A percentile compares a stretch with the other conserved stretches of the same genome.
Evolutionary conservation across 1,139 yeast genomes (phyloP).

Genomic region (Hansenula lynferdii): DNA sequence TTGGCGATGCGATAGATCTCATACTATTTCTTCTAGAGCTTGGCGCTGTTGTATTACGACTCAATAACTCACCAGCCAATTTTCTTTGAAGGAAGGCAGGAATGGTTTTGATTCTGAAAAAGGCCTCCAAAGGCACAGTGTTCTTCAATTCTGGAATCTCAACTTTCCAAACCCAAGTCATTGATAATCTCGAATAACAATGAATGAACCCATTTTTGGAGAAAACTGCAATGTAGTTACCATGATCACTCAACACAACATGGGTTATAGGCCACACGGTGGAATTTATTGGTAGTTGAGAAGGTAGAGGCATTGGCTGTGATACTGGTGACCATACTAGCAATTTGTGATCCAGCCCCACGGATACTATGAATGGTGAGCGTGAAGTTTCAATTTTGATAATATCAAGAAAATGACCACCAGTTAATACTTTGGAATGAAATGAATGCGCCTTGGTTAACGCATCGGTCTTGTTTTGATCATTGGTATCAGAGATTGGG

Average conservation of each 20-base stretch:
- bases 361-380: conserved; percentile 57
- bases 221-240: conserved; percentile 54
- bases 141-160: conserved; percentile 27
- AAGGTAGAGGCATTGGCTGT: conserved; percentile 40
- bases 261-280: conserved; percentile 68
- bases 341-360: conserved; percentile 70
- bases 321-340: conserved; percentile 71
- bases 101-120: conserved; percentile 52
- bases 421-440: conserved; percentile 38
- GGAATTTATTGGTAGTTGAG: conserved; percentile 34
- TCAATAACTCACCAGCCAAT: conserved; percentile 23
- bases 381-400: conserved; percentile 51
- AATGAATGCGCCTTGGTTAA: conserved; percentile 14
- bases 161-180: conserved; percentile 51
- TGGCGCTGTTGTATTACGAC: conserved; percentile 4
- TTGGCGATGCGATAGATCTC: conserved; percentile 23
- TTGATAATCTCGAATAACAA: conserved; percentile 52
- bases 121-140: conserved; percentile 46
- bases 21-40: conserved; percentile 26
- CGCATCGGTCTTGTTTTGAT: conserved; percentile 5
- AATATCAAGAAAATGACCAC: conserved; percentile 60
- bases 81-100: conserved; percentile 47
- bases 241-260: conserved; percentile 55
- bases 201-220: conserved; percentile 47
- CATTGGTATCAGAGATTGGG: conserved; percentile 11